A percentile compares a stretch with the other conserved stretches of the same genome.
Evolutionary conservation across 1,139 yeast species (phyloP).

Genomic region (Entelexis sorbosivorans): DNA sequence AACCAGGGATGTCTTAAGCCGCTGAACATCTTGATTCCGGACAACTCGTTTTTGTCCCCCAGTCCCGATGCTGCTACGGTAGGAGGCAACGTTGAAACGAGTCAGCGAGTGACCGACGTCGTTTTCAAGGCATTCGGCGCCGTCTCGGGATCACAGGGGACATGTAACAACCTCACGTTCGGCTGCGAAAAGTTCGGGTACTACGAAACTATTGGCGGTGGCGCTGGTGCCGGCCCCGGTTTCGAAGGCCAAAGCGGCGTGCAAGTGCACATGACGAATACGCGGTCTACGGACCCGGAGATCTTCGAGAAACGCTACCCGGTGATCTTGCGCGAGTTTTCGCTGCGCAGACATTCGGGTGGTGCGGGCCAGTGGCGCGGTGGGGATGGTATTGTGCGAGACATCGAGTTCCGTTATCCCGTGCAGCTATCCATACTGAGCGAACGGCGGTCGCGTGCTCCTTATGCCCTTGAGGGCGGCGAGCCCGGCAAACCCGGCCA

Average conservation of each 20-base stretch:
- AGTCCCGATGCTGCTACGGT: constrained; percentile 72
- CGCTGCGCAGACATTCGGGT: constrained; percentile 46
- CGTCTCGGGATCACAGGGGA: constrained; percentile 70
- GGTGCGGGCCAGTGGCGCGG: constrained; percentile 47
- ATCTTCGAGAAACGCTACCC: constrained; percentile 58
- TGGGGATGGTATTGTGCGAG: constrained; percentile 55
- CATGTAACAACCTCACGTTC: constrained; percentile 63
- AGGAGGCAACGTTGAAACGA: constrained; percentile 82
- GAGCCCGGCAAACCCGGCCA: constrained; percentile 48
- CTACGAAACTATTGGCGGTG: constrained; percentile 64
- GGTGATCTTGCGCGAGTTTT: constrained; percentile 45
- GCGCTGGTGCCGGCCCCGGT: constrained; percentile 56
- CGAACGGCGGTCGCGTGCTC: constrained; percentile 49
- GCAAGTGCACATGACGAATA: constrained; percentile 62
- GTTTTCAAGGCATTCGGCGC: constrained; percentile 64
- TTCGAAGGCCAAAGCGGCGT: constrained; percentile 58
- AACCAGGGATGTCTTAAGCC: constrained; percentile 79
- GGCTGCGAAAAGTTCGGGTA: constrained; percentile 54
- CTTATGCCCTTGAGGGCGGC: constrained; percentile 55
- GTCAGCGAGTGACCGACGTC: constrained; percentile 74
- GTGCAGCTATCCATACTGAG: constrained; percentile 50
- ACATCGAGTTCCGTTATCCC: constrained; percentile 46
- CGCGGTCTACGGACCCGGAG: constrained; percentile 61
- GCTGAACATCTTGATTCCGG: constrained; percentile 52
- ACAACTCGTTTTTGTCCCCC: constrained; percentile 59